Evolutionary conservation across 768 basidiomycete species (phyloP).

Genomic region (Daedaleopsis sinensis): DNA sequence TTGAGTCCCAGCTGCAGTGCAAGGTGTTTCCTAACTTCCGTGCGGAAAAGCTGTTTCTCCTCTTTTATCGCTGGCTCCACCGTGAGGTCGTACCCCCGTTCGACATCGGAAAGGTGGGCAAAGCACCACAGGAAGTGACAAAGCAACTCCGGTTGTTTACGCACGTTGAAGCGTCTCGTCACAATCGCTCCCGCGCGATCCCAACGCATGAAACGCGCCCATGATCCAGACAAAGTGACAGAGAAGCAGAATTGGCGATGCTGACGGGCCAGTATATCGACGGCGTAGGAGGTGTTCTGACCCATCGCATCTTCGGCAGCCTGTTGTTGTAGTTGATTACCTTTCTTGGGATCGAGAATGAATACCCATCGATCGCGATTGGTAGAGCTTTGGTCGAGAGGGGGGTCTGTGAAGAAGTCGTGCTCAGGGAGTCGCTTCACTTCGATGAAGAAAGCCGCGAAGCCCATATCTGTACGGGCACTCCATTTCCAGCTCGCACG

Average conservation of each 20-base stretch:
- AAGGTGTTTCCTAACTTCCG: not conserved
- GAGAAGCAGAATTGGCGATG: conserved; percentile 33
- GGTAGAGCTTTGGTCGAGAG: no score
- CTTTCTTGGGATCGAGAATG: no score
- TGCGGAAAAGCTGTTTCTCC: not conserved
- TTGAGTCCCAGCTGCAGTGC: not conserved
- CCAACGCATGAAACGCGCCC: conserved; percentile 34
- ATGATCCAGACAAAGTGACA: conserved; percentile 28
- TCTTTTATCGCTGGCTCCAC: not conserved
- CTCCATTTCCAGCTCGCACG: not conserved
- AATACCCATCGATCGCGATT: no score
- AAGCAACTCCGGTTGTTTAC: conserved; percentile 22
- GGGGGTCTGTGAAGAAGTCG: conserved; percentile 13
- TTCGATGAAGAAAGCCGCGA: conserved; percentile 12
- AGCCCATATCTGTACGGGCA: not conserved
- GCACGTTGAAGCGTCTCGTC: conserved; percentile 31
- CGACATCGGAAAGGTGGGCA: conserved; percentile 7
- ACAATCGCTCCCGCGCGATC: conserved; percentile 39
- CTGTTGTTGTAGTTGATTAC: no score
- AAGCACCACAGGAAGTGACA: conserved; percentile 37
- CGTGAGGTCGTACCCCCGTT: conserved; percentile 32
- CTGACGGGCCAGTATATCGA: conserved; percentile 27
- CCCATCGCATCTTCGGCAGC: not conserved
- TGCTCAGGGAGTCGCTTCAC: not conserved
- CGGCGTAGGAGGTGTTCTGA: not conserved